Evolutionary conservation across 2,329 filamentous ascomycete genomes (phyloP).

Genomic region (Pseudocercospora musae): DNA sequence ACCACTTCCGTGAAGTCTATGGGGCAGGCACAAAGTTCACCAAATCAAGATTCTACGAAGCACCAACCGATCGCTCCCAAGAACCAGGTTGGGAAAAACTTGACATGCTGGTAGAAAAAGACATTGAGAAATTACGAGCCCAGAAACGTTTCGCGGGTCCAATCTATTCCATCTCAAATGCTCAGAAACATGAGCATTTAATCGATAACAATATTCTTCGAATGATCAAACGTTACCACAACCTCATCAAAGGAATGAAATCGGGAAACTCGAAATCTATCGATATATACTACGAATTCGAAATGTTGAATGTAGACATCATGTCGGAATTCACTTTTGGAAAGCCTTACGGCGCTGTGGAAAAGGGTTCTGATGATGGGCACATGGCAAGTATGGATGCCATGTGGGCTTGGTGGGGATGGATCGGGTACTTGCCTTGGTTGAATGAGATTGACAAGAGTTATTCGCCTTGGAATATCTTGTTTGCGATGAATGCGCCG

Average conservation of each 20-base stretch:
- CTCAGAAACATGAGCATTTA: conserved; percentile 2
- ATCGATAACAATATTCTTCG: conserved; percentile 5
- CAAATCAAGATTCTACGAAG: conserved; percentile 40
- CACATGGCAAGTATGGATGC: conserved; percentile 11
- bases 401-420: conserved; percentile 15
- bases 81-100: conserved; percentile 34
- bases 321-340: conserved; percentile 11
- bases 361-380: conserved; percentile 5
- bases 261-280: neutral
- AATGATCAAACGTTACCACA: neutral
- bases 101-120: conserved; percentile 9
- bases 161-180: conserved; percentile 3
- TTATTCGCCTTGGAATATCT: neutral
- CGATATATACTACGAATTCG: conserved; percentile 10
- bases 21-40: conserved; percentile 41
- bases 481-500: neutral
- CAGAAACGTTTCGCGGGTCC: conserved; percentile 9
- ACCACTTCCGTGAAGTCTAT: conserved; percentile 34
- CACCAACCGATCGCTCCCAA: conserved; percentile 42
- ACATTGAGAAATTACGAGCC: conserved; percentile 10
- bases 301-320: conserved; percentile 8
- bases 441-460: conserved; percentile 12
- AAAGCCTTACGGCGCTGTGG: conserved; percentile 6
- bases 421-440: conserved; percentile 9
- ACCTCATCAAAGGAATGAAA: neutral